Evolutionary conservation across 176 grass and related monocot genomes (phyloP).

Genomic region (Oryza glaberrima): DNA sequence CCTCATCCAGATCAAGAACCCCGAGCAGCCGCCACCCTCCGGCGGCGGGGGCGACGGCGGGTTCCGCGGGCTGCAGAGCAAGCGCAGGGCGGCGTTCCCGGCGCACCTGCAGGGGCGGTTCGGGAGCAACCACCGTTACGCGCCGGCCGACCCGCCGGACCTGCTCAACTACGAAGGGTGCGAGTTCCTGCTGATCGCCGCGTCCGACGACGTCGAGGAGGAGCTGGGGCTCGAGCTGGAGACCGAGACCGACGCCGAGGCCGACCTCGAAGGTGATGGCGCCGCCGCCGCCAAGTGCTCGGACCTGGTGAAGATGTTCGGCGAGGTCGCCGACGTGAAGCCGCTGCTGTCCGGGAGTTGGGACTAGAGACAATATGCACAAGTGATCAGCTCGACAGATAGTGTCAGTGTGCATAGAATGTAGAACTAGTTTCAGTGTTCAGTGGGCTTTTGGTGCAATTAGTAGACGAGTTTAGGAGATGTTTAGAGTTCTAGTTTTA

Average conservation of each 20-base stretch:
- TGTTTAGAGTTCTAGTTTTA: too few species aligned
- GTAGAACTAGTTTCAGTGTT: too few species aligned
- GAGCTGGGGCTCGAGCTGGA: conserved; percentile 76
- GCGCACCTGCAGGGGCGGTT: conserved; percentile 66
- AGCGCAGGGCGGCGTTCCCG: conserved; percentile 75
- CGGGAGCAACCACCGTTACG: conserved; percentile 49
- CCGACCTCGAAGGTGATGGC: neutral
- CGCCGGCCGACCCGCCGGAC: conserved; percentile 73
- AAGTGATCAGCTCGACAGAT: too few species aligned
- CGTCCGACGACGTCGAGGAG: conserved; percentile 76
- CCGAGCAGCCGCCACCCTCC: conserved; percentile 33
- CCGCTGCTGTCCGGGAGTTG: conserved; percentile 76
- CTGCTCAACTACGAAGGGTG: conserved; percentile 92
- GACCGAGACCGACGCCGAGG: neutral
- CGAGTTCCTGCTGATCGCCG: conserved; percentile 82
- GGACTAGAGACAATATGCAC: conserved; percentile 40
- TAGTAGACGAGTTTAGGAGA: too few species aligned
- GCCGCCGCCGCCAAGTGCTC: conserved; percentile 40
- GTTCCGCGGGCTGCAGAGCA: conserved; percentile 66
- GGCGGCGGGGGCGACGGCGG: conserved; percentile 1
- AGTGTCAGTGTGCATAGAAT: too few species aligned
- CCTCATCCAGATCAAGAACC: conserved; percentile 94
- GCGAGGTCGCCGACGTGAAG: conserved; percentile 63
- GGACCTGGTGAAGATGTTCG: conserved; percentile 76
- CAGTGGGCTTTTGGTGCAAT: too few species aligned